Evolutionary conservation across 2,329 filamentous ascomycete genomes (phyloP).

Genomic region (Cercospora citrullina): DNA sequence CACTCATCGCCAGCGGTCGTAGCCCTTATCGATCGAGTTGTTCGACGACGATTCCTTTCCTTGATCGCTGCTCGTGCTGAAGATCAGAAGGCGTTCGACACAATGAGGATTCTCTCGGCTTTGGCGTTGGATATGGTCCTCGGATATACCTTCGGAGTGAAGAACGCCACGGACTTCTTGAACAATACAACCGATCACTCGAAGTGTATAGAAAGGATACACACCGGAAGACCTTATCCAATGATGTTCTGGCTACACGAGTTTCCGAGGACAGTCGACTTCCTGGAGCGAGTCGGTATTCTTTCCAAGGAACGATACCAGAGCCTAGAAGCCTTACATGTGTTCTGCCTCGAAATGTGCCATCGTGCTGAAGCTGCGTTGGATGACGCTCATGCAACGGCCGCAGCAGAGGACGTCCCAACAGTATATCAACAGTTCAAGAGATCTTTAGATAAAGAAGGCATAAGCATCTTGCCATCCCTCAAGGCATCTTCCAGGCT

Average conservation of each 20-base stretch:
- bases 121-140: background rate
- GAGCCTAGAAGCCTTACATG: slow-evolving; percentile 3
- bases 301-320: background rate
- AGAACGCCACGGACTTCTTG: background rate
- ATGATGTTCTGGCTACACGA: background rate
- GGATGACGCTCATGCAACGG: background rate
- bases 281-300: background rate
- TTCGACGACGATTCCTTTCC: background rate
- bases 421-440: background rate
- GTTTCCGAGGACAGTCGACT: background rate
- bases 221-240: background rate
- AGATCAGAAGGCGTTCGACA: background rate
- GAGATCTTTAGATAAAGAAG: background rate
- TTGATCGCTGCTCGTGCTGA: background rate
- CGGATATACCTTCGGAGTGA: background rate
- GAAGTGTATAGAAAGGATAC: background rate
- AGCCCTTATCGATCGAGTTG: background rate
- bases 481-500: background rate
- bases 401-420: background rate
- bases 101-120: background rate
- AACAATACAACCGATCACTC: background rate
- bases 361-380: slow-evolving; percentile 6
- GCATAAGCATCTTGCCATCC: background rate
- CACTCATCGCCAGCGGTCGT: background rate
- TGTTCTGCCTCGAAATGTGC: slow-evolving; percentile 9